phyloP scores from a whole-genome alignment of 2,329 filamentous ascomycete species.

The Fusarium pseudograminearum region DNA sequence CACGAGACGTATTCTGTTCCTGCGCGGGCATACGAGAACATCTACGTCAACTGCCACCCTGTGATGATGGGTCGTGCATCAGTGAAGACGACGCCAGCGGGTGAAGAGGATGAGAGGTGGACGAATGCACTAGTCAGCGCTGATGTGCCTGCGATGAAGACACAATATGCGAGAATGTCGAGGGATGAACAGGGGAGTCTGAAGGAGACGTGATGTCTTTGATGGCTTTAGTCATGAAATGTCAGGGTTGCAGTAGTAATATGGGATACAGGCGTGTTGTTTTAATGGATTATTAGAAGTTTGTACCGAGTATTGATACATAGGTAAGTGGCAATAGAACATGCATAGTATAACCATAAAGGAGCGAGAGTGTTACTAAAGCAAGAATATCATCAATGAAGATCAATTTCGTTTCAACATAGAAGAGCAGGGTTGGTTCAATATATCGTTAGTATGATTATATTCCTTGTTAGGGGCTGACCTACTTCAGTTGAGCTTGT shows the following conservation, averaged over 20 bases:
- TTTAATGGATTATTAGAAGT: background rate
- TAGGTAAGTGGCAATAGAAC: background rate
- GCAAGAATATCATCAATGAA: background rate
- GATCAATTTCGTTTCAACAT: background rate
- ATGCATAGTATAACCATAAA: background rate
- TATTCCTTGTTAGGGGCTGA: background rate
- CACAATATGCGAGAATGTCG: constrained; percentile 52
- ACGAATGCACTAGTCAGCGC: constrained; percentile 52
- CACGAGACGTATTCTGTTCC: constrained; percentile 66
- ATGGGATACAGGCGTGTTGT: background rate
- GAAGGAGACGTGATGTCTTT: constrained; percentile 20
- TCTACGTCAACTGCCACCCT: constrained; percentile 61
- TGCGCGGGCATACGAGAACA: constrained; percentile 61
- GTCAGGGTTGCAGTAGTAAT: too few species aligned
- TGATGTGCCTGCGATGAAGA: constrained; percentile 50
- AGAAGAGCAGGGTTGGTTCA: background rate
- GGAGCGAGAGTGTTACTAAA: background rate
- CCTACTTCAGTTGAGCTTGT: background rate
- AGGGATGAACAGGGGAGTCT: constrained; percentile 42
- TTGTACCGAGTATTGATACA: background rate
- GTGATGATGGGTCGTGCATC: constrained; percentile 51
- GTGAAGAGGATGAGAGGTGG: constrained; percentile 47
- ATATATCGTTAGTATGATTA: background rate
- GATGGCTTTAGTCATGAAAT: background rate
- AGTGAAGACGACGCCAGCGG: constrained; percentile 39